These are phyloP conservation scores for Rhizopus sp. DNA, from an alignment of 371 early-diverging fungal species.

Conservation along the genomic window DNA sequence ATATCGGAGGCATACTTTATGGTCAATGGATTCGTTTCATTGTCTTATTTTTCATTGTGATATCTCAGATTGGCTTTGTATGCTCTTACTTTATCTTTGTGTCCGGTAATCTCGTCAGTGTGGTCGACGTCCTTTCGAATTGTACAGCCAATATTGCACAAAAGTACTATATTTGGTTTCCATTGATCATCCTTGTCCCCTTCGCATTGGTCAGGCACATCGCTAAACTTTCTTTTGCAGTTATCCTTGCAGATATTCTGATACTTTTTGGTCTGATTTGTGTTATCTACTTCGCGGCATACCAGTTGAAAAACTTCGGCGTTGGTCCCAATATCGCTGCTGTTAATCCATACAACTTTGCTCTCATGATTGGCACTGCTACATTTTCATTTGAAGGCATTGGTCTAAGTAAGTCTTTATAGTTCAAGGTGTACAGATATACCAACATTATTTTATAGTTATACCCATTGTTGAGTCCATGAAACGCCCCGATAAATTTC, in stretches of 20 bases:
- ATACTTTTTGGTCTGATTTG: slow-evolving; percentile 66
- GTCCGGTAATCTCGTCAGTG: slow-evolving; percentile 44
- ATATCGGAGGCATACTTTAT: slow-evolving; percentile 71
- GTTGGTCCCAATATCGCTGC: slow-evolving; percentile 45
- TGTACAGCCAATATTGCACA: slow-evolving; percentile 35
- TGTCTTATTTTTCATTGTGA: slow-evolving; percentile 62
- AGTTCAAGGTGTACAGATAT: neutral
- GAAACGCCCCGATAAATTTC: slow-evolving; percentile 61
- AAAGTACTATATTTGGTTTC: slow-evolving; percentile 59
- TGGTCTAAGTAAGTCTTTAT: slow-evolving; percentile 53
- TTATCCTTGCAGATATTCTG: slow-evolving; percentile 71
- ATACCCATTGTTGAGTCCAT: slow-evolving; percentile 62
- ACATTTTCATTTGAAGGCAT: slow-evolving; percentile 83
- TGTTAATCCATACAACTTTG: slow-evolving; percentile 63
- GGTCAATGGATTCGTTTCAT: slow-evolving; percentile 55
- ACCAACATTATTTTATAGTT: slow-evolving; percentile 22
- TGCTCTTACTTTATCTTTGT: slow-evolving; percentile 53
- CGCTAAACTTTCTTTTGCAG: slow-evolving; percentile 63
- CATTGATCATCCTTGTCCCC: slow-evolving; percentile 63
- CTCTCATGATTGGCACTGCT: slow-evolving; percentile 76
- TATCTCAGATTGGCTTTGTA: slow-evolving; percentile 67
- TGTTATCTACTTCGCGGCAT: slow-evolving; percentile 40
- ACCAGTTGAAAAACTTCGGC: slow-evolving; percentile 26
- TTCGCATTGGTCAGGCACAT: slow-evolving; percentile 68
- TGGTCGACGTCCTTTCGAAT: slow-evolving; percentile 40